A percentile compares a stretch with the other conserved stretches of the same genome.
Evolutionary conservation across 139 green algal species (phyloP).

Genomic region (Spirogloea muscicola): DNA sequence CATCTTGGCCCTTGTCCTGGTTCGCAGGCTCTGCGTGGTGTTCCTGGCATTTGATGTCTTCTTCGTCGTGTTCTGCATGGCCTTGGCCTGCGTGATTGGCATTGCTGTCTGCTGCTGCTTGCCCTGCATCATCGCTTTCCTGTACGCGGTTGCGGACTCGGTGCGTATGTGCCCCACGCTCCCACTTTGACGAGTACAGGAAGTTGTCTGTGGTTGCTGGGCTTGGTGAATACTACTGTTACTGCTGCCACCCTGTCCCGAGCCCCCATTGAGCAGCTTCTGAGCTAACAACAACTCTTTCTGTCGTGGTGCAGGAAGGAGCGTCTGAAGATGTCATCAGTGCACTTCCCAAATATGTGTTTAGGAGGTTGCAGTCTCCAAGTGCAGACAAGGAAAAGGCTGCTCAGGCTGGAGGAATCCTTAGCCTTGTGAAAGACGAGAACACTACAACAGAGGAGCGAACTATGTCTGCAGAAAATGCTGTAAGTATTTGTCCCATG

Average conservation of each 20-base stretch:
- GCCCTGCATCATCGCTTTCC: slow-evolving; percentile 45
- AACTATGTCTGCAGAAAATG: too few relatives aligned
- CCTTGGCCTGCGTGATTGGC: slow-evolving; percentile 41
- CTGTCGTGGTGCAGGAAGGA: slow-evolving; percentile 19
- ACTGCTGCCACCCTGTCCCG: background rate
- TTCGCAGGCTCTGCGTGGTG: slow-evolving; percentile 25
- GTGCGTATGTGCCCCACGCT: background rate
- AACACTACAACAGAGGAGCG: too few relatives aligned
- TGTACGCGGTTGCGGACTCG: slow-evolving; percentile 37
- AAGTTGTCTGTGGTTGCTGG: background rate
- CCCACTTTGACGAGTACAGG: slow-evolving; percentile 2
- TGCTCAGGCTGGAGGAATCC: too few relatives aligned
- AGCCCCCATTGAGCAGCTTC: background rate
- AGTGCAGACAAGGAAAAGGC: too few relatives aligned
- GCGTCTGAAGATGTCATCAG: slow-evolving; percentile 40
- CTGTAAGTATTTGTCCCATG: too few relatives aligned
- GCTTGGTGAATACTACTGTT: background rate
- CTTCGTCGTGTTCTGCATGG: slow-evolving; percentile 43
- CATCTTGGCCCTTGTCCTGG: background rate
- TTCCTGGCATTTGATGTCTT: slow-evolving; percentile 47
- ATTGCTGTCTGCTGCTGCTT: slow-evolving; percentile 50
- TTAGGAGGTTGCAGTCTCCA: background rate
- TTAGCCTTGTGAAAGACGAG: too few relatives aligned
- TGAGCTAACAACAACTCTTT: background rate
- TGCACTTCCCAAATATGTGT: slow-evolving; percentile 34